phyloP scores from a whole-genome alignment of 2,329 filamentous ascomycete genomes.

The Fusarium lateritium region DNA sequence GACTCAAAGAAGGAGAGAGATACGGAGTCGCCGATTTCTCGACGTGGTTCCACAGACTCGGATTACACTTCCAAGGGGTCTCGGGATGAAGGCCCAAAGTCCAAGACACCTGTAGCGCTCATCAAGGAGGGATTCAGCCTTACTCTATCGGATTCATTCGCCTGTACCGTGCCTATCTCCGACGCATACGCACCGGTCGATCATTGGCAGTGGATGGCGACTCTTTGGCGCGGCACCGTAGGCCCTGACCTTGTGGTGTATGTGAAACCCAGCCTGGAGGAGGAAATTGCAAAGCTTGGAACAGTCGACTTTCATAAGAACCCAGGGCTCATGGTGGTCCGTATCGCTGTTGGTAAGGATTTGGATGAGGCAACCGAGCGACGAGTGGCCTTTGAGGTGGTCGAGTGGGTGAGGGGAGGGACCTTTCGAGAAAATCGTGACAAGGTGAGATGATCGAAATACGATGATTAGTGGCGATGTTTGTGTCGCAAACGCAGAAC shows the following conservation, averaged over 20 bases:
- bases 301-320: slow-evolving; percentile 70
- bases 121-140: slow-evolving; percentile 86
- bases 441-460: slow-evolving; percentile 23
- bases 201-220: slow-evolving; percentile 98
- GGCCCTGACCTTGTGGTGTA: slow-evolving; percentile 86
- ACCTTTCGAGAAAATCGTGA: slow-evolving; percentile 56
- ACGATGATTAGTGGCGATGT: slow-evolving; percentile 1
- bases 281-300: slow-evolving; percentile 56
- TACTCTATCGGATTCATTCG: slow-evolving; percentile 81
- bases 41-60: slow-evolving; percentile 29
- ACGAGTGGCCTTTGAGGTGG: slow-evolving; percentile 87
- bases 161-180: slow-evolving; percentile 79
- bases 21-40: slow-evolving; percentile 18
- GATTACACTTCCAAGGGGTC: slow-evolving; percentile 10
- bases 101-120: slow-evolving; percentile 77
- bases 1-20: slow-evolving; percentile 24
- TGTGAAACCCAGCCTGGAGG: slow-evolving; percentile 61
- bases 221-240: slow-evolving; percentile 88
- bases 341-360: slow-evolving; percentile 59
- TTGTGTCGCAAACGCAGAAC: background rate
- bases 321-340: slow-evolving; percentile 68
- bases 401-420: slow-evolving; percentile 78
- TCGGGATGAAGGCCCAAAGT: slow-evolving; percentile 24
- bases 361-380: slow-evolving; percentile 80
- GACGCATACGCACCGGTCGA: slow-evolving; percentile 87